Evolutionary conservation across 2,329 filamentous ascomycete genomes (phyloP), one percentile per base, ranked within the genome.

Genomic region (Epichloe coenophiala): DNA sequence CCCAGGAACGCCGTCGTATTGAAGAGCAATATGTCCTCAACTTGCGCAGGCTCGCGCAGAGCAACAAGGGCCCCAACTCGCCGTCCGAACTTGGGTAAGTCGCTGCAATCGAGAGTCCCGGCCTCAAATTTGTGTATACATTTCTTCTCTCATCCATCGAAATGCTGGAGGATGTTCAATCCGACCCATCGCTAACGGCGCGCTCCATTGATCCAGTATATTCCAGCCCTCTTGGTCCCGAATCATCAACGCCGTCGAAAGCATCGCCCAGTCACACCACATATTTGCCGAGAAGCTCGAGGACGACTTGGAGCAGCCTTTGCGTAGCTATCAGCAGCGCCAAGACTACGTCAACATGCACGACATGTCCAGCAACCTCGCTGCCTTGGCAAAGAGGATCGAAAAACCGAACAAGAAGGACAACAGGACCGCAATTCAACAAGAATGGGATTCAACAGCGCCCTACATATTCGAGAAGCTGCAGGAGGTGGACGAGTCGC

Each of bases 401-500:
- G 88, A 96, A 49, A 95, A 90, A 69, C 75, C 94, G 48, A 82
- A 72, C 61, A 84, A 78, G 62, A 95, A 91, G 67, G 88, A 86
- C 54, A 77, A 77, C 49, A 88, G 84, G 67, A 81, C 84, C 41
- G 89, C 88, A 54, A 84, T 88, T n/a, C 80, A 76, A 43, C 78
- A 84, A 57, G 86, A 95, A 63, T 98, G 93, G 93, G 84, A 95
- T 51, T 89, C 88, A 1, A 89, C 95, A 65, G 88, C 93, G 13
- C 93, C 93, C 1, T 97, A 88, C 67, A 85, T 96, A 54, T 96
- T 95, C 62, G 93, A 98, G 68, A 86, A 84, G 54, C 78, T 98
- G 27, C 93, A 98, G 65, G 84, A 87, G 5, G 73, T 94, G 35
- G 93, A 98, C 63, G 93, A 98, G 70, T 83, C 80, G 59, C 81